These are phyloP conservation scores for Prototheca cutis DNA, from an alignment of 163 green algal genomes.

Conservation along the genomic window DNA sequence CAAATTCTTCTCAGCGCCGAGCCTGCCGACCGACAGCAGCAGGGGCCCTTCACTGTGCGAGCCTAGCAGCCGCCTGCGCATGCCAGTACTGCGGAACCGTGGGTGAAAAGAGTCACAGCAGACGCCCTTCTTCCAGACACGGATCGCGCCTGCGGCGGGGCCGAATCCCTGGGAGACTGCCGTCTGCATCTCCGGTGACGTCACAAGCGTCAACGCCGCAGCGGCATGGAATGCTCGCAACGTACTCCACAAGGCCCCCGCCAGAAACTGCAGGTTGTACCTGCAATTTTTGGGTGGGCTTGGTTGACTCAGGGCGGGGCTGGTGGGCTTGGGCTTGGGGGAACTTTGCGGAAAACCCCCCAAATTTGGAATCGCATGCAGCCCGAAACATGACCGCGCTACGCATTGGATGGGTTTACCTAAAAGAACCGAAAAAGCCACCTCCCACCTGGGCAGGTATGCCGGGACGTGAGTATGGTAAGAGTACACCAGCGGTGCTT, in stretches of 20 bases:
- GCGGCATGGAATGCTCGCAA: constrained; percentile 75
- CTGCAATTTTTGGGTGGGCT: constrained; percentile 6
- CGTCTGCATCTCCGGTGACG: constrained; percentile 59
- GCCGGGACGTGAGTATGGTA: constrained; percentile 98
- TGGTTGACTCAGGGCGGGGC: no score
- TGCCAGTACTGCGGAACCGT: constrained; percentile 1
- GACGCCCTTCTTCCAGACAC: constrained; percentile 34
- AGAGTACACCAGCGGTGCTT: constrained; percentile 78
- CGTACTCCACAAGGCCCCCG: constrained; percentile 79
- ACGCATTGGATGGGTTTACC: no score
- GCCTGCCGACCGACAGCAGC: constrained; percentile 84
- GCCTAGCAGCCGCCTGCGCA: constrained; percentile 15
- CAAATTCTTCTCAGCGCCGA: constrained; percentile 94
- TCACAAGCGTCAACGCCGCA: constrained; percentile 82
- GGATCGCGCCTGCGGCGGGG: constrained; percentile 1
- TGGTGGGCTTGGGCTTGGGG: no score
- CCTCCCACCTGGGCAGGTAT: constrained; percentile 77
- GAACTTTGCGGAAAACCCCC: no score
- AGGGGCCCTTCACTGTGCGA: constrained; percentile 64
- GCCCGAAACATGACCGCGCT: no score
- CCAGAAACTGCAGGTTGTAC: constrained; percentile 75
- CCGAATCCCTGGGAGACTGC: constrained; percentile 33
- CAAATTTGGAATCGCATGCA: no score
- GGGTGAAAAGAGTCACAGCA: constrained; percentile 32
- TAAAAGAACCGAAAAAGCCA: not conserved